Percentiles rank a stretch among this genome's conserved stretches.
Conservation (phyloP, 805 yeast genomes). For the Kuraishia cidri region DNA sequence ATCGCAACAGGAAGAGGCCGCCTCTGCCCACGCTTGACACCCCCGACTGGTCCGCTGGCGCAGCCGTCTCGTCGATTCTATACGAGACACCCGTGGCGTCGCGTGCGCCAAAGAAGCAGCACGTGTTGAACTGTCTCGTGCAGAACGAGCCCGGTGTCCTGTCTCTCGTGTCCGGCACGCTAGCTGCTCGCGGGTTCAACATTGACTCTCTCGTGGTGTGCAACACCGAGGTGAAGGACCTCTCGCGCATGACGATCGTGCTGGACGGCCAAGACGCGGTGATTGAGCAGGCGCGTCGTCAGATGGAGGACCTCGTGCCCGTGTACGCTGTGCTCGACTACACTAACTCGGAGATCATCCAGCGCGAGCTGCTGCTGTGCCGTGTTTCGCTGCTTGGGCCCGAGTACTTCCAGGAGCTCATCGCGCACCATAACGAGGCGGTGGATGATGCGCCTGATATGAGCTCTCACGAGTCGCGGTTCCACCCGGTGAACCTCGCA, state of each 20-base stretch:
- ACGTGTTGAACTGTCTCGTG: slow-evolving; percentile 91
- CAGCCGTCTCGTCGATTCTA: slow-evolving; percentile 91
- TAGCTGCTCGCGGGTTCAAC: slow-evolving; percentile 98
- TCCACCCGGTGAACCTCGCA: slow-evolving; percentile 84
- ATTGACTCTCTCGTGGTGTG: slow-evolving; percentile 96
- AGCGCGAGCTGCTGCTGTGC: slow-evolving; percentile 85
- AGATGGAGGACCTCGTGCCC: slow-evolving; percentile 95
- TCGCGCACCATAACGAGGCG: slow-evolving; percentile 68
- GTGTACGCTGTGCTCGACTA: slow-evolving; percentile 97
- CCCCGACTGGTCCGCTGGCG: slow-evolving; percentile 92
- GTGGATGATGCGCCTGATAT: slow-evolving; percentile 29
- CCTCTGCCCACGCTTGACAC: slow-evolving; percentile 89
- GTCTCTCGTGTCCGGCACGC: slow-evolving; percentile 85
- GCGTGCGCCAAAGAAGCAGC: slow-evolving; percentile 62
- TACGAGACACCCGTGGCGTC: slow-evolving; percentile 80
- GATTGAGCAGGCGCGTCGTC: slow-evolving; percentile 96
- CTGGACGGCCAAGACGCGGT: slow-evolving; percentile 92
- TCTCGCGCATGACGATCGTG: slow-evolving; percentile 95
- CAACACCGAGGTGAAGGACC: slow-evolving; percentile 90
- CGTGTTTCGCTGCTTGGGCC: slow-evolving; percentile 92
- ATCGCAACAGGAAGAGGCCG: slow-evolving; percentile 80
- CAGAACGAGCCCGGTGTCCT: slow-evolving; percentile 99
- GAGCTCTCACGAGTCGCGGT: slow-evolving; percentile 32
- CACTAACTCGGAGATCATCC: slow-evolving; percentile 80
- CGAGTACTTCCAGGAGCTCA: slow-evolving; percentile 93